These are phyloP conservation scores for Picea sitchensis DNA, from an alignment of 75 land plant genomes.

Conservation along the genomic window DNA sequence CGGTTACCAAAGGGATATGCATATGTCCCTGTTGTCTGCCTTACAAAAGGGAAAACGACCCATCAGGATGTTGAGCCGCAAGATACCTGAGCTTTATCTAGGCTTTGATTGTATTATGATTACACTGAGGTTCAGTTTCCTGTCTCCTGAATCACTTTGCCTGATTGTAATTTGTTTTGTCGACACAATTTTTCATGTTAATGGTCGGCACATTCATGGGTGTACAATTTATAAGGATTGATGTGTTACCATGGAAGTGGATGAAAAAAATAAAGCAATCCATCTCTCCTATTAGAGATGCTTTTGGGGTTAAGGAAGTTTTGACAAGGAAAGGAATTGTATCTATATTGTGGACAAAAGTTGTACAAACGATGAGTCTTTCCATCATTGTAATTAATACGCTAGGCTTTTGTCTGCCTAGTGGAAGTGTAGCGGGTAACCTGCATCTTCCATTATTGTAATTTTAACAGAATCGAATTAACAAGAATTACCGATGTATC, in stretches of 20 bases:
- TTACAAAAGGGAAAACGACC: slow-evolving; percentile 37
- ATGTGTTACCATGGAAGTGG: neutral
- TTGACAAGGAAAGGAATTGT: slow-evolving; percentile 10
- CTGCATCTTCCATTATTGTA: slow-evolving; percentile 11
- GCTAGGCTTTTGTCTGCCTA: slow-evolving; percentile 8
- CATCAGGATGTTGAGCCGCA: slow-evolving; percentile 15
- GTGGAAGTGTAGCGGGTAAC: slow-evolving; percentile 8
- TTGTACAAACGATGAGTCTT: slow-evolving; percentile 8
- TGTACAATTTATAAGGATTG: slow-evolving; percentile 8
- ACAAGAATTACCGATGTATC: neutral
- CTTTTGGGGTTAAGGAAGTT: slow-evolving; percentile 9
- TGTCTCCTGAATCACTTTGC: neutral
- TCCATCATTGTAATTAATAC: slow-evolving; percentile 3
- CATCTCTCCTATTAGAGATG: slow-evolving; percentile 10
- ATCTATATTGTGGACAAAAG: slow-evolving; percentile 6
- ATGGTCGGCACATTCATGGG: slow-evolving; percentile 10
- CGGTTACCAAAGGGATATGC: slow-evolving; percentile 81
- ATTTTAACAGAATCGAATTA: slow-evolving; percentile 7
- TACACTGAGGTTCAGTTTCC: neutral
- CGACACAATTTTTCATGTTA: slow-evolving; percentile 8
- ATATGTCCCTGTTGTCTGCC: slow-evolving; percentile 72
- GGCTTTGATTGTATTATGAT: slow-evolving; percentile 2
- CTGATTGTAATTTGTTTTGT: slow-evolving; percentile 10
- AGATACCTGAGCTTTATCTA: slow-evolving; percentile 17
- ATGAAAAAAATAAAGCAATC: slow-evolving; percentile 8